Conservation (phyloP, 73 alveolate species). For the Paramecium tetraurelia region DNA sequence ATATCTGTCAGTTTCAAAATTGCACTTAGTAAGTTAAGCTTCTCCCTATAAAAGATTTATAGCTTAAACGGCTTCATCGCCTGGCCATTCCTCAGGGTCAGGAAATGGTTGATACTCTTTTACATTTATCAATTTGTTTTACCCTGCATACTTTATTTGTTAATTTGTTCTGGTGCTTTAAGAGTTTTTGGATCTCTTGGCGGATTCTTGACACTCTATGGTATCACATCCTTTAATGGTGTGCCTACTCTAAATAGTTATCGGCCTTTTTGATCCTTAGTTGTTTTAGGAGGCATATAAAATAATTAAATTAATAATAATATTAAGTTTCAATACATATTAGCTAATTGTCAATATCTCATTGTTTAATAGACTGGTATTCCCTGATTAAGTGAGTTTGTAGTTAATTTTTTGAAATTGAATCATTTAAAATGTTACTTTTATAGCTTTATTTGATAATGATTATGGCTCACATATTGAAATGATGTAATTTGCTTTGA, state of each 20-base stretch:
- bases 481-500: not conserved
- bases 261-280: not conserved
- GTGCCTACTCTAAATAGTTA: constrained; percentile 44
- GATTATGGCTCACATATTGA: not conserved
- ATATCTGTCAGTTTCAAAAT: constrained; percentile 64
- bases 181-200: constrained; percentile 74
- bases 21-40: constrained; percentile 65
- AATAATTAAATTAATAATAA: not conserved
- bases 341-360: not conserved
- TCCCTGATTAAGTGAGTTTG: not conserved
- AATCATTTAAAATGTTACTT: no score
- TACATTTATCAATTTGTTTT: not conserved
- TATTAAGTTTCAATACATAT: not conserved
- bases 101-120: constrained; percentile 67
- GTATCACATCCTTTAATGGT: constrained; percentile 75
- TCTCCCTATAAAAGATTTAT: constrained; percentile 68
- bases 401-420: no score
- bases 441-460: not conserved
- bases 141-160: constrained; percentile 51
- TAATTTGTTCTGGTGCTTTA: constrained; percentile 68
- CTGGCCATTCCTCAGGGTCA: constrained; percentile 82
- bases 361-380: no score
- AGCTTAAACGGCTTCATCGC: constrained; percentile 77
- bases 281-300: constrained; percentile 65
- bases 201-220: constrained; percentile 70